Evolutionary conservation across 2,329 filamentous ascomycete species (phyloP).

Genomic region (Thielaviopsis ethacetica): DNA sequence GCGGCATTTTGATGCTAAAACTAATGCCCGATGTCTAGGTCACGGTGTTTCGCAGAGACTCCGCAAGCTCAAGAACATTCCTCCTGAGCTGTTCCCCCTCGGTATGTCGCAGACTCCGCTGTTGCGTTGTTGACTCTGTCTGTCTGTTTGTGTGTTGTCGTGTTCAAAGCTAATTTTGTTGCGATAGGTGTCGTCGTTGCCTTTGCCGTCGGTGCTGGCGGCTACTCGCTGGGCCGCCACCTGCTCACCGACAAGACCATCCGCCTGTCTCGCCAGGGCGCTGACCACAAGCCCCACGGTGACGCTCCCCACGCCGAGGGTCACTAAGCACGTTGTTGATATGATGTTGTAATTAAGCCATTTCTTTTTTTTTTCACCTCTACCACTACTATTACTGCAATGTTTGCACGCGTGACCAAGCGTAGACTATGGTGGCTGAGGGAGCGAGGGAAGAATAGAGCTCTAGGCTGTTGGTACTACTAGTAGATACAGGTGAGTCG

Average conservation of each 20-base stretch:
- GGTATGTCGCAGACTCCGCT: constrained; percentile 35
- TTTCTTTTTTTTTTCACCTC: constrained; percentile 10
- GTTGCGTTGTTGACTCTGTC: constrained; percentile 14
- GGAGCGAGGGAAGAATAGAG: no score
- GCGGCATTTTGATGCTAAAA: not conserved
- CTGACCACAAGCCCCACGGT: constrained; percentile 17
- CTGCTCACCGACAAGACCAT: constrained; percentile 82
- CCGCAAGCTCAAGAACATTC: constrained; percentile 75
- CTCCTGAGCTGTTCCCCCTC: constrained; percentile 85
- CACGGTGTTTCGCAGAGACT: constrained; percentile 95
- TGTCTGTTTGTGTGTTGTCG: no score
- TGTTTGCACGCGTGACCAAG: no score
- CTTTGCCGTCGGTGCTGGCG: constrained; percentile 66
- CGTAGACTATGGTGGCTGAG: no score
- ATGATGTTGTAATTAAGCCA: constrained; percentile 1
- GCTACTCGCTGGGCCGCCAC: constrained; percentile 71
- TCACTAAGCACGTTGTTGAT: constrained; percentile 20
- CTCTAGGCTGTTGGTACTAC: no score
- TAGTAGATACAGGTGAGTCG: no score
- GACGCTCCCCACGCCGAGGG: constrained; percentile 18
- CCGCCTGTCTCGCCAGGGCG: constrained; percentile 54
- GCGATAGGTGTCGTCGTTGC: constrained; percentile 63
- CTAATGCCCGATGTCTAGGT: constrained; percentile 33
- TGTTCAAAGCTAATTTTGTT: constrained; percentile 15
- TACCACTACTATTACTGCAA: not conserved